These are phyloP conservation scores for Albatrellus ellisii DNA, from an alignment of 768 basidiomycete species.

Conservation along the genomic window DNA sequence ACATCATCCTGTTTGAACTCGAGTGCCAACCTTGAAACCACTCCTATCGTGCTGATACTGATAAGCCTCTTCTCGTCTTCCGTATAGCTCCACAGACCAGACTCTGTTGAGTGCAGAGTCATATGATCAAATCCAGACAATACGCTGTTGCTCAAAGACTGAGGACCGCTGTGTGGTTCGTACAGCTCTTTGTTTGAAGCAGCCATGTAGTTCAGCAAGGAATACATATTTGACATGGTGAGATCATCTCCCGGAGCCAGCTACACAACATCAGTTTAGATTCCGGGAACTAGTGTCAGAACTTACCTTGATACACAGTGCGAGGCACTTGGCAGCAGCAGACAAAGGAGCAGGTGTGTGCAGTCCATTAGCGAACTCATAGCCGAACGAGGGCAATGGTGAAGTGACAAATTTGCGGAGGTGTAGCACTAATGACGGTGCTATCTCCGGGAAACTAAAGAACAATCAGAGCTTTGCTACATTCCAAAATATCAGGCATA, in stretches of 20 bases:
- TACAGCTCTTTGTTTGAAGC: slow-evolving; percentile 68
- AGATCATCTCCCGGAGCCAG: slow-evolving; percentile 79
- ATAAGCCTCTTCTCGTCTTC: slow-evolving; percentile 80
- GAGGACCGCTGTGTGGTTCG: slow-evolving; percentile 33
- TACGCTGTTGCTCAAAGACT: slow-evolving; percentile 13
- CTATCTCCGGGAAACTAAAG: slow-evolving; percentile 68
- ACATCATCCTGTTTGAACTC: slow-evolving; percentile 85
- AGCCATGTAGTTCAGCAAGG: slow-evolving; percentile 84
- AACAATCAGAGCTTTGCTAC: background rate
- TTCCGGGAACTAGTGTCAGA: background rate
- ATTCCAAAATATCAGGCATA: slow-evolving; percentile 18
- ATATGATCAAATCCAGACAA: slow-evolving; percentile 27
- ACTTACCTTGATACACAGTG: slow-evolving; percentile 73
- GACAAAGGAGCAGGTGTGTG: slow-evolving; percentile 66
- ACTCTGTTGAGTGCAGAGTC: slow-evolving; percentile 45
- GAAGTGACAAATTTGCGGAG: slow-evolving; percentile 82
- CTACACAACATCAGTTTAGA: slow-evolving; percentile 24
- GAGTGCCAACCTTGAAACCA: slow-evolving; percentile 76
- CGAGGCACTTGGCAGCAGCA: slow-evolving; percentile 84
- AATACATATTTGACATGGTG: slow-evolving; percentile 93
- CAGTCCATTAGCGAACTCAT: slow-evolving; percentile 62
- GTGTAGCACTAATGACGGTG: slow-evolving; percentile 58
- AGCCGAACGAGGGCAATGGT: slow-evolving; percentile 79
- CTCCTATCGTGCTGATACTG: slow-evolving; percentile 83
- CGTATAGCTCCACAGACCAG: slow-evolving; percentile 49